Base-by-base conservation (phyloP, 2,329 filamentous ascomycete genomes). In the Neoscytalidium dimidiatum region DNA sequence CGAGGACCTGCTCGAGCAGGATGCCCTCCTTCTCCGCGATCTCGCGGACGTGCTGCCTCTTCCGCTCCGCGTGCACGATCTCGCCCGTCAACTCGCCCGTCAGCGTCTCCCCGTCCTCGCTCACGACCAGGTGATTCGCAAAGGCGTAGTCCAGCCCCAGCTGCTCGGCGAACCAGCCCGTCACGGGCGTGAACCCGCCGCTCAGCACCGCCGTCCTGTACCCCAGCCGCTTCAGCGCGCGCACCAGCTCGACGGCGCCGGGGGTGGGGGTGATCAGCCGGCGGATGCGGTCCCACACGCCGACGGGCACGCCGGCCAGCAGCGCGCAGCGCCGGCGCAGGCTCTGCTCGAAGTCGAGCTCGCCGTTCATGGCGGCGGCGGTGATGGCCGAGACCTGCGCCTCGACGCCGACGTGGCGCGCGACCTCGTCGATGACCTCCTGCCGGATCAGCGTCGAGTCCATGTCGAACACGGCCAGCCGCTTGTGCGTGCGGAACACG, bases 391-490 rank as follows among this genome's bases (percentile, higher is more conserved):
- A 91, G 43, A 99, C 94, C 28, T 57, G 21, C 33, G 29, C 48
- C 71, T 92, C 88, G n/a, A 96, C 85, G 61, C 92, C 92, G 2
- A 97, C 87, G 41, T 90, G 90, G 62, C 90, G 88, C 3, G 95
- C 95, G 64, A 99, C 89, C 72, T 98, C 89, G 77, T 99, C 95
- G 74, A 99, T 98, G 67, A 97, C 94, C 81, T 99, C 95, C 77
- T 99, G 94, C 62, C 94, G 91, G 75, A 99, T 98, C 66, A 99
- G 85, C 0, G 95, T 99, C 77, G 91, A 95, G 81, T 99, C 95
- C 95, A 99, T 99, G 78, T 99, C 95, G 74, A 99, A 99, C 33
- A 97, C 92, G 3, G 94, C 93, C 11, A 98, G 83, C 8, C 94
- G 87, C 69, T 94, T 94, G 78, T 96, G 87, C 29, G 90, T 86